Evolutionary conservation across 164 flowering plant species (phyloP).

Genomic region (Magnolia officinalis): DNA sequence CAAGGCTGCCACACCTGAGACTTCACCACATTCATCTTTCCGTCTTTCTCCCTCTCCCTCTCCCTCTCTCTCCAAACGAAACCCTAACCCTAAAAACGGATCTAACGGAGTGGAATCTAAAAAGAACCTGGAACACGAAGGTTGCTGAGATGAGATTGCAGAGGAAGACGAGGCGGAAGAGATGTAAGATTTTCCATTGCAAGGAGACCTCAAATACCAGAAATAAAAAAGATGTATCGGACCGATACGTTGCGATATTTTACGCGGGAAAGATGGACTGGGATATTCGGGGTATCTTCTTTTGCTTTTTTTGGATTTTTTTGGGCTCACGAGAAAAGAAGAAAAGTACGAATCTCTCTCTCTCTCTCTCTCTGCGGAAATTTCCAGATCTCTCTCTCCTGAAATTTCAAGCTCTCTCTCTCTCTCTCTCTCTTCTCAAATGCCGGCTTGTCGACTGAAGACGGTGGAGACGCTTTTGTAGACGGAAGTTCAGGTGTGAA

Average conservation of each 20-base stretch:
- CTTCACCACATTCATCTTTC: conserved; percentile 35
- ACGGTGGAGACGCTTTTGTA: neutral
- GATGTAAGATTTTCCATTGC: neutral
- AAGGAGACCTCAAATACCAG: neutral
- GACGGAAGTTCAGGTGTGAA: neutral
- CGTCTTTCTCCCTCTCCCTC: neutral
- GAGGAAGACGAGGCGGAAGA: neutral
- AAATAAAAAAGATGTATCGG: neutral
- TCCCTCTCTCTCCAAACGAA: neutral
- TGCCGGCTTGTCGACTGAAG: neutral
- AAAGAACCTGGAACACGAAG: neutral
- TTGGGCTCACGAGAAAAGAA: neutral
- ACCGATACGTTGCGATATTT: neutral
- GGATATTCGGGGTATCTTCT: neutral
- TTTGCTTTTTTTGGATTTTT: neutral
- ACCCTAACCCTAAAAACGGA: neutral
- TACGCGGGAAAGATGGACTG: neutral
- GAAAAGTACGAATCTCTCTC: neutral
- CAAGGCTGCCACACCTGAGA: conserved; percentile 52
- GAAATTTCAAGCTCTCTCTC: neutral
- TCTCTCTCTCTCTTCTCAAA: neutral
- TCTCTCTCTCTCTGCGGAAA: neutral
- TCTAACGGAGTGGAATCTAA: neutral
- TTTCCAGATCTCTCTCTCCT: neutral
- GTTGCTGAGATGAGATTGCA: neutral